phyloP scores from a whole-genome alignment of 768 basidiomycete species.

The Podaxis sp. region DNA sequence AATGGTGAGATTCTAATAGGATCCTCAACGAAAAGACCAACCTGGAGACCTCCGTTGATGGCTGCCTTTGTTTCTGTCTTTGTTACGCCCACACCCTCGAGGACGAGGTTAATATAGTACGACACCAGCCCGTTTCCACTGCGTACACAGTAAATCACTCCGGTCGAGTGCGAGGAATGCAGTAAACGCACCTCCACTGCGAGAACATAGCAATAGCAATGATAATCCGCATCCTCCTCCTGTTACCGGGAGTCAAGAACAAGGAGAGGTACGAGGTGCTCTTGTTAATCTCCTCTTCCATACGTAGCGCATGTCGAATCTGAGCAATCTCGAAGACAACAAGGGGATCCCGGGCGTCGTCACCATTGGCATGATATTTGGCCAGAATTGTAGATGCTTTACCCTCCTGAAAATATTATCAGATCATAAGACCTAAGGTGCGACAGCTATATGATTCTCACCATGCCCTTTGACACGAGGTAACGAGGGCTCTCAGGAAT shows the following conservation, averaged over 20 bases:
- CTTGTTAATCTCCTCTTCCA: conserved; percentile 56
- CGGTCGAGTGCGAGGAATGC: background rate
- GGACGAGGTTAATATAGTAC: conserved; percentile 70
- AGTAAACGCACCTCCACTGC: conserved; percentile 61
- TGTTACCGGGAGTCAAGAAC: conserved; percentile 64
- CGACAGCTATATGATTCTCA: conserved; percentile 26
- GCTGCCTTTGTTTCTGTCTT: conserved; percentile 49
- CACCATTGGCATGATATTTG: conserved; percentile 69
- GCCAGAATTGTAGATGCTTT: conserved; percentile 62
- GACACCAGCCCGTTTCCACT: conserved; percentile 72
- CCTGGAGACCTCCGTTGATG: conserved; percentile 66
- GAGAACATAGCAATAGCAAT: conserved; percentile 68
- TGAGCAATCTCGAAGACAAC: conserved; percentile 60
- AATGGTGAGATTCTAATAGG: background rate
- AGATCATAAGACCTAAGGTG: background rate
- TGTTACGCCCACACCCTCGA: conserved; percentile 63
- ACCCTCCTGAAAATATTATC: conserved; percentile 39
- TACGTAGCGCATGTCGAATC: conserved; percentile 64
- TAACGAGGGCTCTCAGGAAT: conserved; percentile 70
- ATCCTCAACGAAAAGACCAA: conserved; percentile 19
- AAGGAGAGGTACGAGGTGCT: conserved; percentile 51
- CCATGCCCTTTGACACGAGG: conserved; percentile 60
- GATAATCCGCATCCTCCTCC: conserved; percentile 66
- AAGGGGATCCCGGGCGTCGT: conserved; percentile 59
- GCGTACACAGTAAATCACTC: conserved; percentile 1